Evolutionary conservation across 345 rosid genomes (phyloP), one percentile per base, ranked within the genome.

Genomic region (Citropsis articulata): DNA sequence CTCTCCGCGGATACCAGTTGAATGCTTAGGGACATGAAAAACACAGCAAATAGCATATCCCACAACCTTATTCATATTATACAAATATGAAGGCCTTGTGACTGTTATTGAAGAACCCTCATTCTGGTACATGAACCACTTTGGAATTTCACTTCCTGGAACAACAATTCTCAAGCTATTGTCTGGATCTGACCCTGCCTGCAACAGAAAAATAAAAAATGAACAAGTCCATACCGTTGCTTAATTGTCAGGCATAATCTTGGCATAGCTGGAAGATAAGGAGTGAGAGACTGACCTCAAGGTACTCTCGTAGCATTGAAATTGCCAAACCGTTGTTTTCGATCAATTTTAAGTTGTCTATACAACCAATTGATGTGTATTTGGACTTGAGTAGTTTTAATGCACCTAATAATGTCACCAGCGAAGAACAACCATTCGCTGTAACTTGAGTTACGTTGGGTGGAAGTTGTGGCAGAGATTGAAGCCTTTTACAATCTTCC

Each of bases 401-500:
- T 50, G 66, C 55, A 50, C 66, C 57, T 57, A 18, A 5, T 25
- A 79, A 71, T n/a, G 28, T 71, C 62, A 79, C 82, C 31, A 82
- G 21, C 2, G 77, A 75, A 27, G 66, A 27, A 30, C 85, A 82
- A 9, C 59, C 65, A 9, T 9, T 56, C 57, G 76, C 69, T 48
- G 3, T 60, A 13, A 82, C 13, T 4, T 6, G 9, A 53, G 7
- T 13, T 5, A 78, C 8, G 24, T 63, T 76, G 12, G 65, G 61
- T 9, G 45, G 45, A 40, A 40, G 45, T 40, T 40, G 45, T 40
- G 12, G 45, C 2, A 40, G 10, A 40, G 10, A 40, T 9, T 40
- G 45, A 40, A 85, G 82, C 74, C 22, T 70, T 72, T 72, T 66
- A 69, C 86, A 80, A 72, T 27, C 45, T 40, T 40, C 45, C 45